Evolutionary conservation across 257 asterid species (phyloP), one percentile per base, ranked within the genome.

Genomic region (Nicotiana obtusifolia): DNA sequence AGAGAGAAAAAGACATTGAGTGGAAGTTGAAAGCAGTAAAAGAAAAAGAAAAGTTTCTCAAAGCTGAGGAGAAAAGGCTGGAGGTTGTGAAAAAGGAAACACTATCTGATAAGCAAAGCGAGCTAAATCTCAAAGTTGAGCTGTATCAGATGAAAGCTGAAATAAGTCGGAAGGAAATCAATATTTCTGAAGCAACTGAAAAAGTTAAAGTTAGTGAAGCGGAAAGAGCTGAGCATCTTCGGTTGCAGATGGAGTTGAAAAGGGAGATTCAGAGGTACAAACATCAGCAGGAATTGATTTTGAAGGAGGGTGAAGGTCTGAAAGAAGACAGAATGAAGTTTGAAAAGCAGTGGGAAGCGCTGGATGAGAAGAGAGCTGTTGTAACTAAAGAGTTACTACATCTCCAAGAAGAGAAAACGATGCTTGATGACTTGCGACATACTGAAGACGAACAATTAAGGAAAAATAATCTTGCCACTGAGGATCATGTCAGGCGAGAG

Each of bases 321-420:
- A 94, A 88, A 89, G 87, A 82, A 80, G 97, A 94, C 82, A 91
- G 87, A 76, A 84, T 83, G 84, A 92, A 90, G 84, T 92, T 92
- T 61, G 95, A 94, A 90, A 92, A 92, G 84, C 96, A 92, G 78
- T 94, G 98, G 98, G 94, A 94, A 86, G 85, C 85, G 31, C 90
- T 94, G 47, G 97, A 94, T 87, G 92, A 88, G 83, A 93, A 93
- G 87, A 89, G 91, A 85, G 88, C 90, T 20, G 89, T 64, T 82
- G 87, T 92, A 59, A 44, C 85, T 41, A 80, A 71, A 81, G 93
- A 89, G 53, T 57, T 85, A 78, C 81, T 83, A 84, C 86, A 86
- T 83, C 89, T 94, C 17, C 85, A 86, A 41, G 87, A 88, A 81
- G 94, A 93, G 86, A 91, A 87, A 82, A 84, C 76, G 66, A 81